Evolutionary conservation across 2,329 filamentous ascomycete genomes (phyloP).

Genomic region (Botryotinia globosa): DNA sequence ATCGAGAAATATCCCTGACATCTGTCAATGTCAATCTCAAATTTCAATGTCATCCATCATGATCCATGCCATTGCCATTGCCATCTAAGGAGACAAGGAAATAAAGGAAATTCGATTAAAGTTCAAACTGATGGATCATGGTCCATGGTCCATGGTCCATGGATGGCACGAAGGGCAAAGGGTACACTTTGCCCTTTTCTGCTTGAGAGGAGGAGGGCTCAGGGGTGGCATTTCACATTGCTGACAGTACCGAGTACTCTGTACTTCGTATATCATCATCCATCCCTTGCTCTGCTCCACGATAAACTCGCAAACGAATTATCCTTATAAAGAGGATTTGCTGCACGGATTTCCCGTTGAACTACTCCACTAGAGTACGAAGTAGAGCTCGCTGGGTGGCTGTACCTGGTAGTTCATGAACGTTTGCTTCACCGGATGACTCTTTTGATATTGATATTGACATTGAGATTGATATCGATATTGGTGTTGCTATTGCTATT

Average conservation of each 20-base stretch:
- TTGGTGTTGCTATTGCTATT: background rate
- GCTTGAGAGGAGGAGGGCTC: too few relatives aligned
- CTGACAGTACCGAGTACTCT: too few relatives aligned
- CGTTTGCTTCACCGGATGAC: background rate
- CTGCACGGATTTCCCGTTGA: background rate
- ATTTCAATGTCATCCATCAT: too few relatives aligned
- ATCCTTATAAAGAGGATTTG: background rate
- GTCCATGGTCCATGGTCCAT: too few relatives aligned
- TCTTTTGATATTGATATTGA: background rate
- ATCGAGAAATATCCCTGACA: background rate
- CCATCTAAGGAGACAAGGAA: background rate
- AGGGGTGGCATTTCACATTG: background rate
- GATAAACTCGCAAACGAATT: background rate
- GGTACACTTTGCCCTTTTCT: too few relatives aligned
- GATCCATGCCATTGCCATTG: too few relatives aligned
- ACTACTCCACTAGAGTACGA: too few relatives aligned
- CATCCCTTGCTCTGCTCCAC: background rate
- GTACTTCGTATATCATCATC: background rate
- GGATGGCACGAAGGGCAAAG: too few relatives aligned
- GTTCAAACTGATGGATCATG: background rate
- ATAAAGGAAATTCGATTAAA: background rate
- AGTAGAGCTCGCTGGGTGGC: too few relatives aligned
- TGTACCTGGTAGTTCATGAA: background rate
- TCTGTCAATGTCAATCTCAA: background rate
- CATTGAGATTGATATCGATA: background rate